A percentile compares a stretch with the other conserved stretches of the same genome.
phyloP scores from a whole-genome alignment of 108 stramenopile species.

The Fragilaria crotonensis region DNA sequence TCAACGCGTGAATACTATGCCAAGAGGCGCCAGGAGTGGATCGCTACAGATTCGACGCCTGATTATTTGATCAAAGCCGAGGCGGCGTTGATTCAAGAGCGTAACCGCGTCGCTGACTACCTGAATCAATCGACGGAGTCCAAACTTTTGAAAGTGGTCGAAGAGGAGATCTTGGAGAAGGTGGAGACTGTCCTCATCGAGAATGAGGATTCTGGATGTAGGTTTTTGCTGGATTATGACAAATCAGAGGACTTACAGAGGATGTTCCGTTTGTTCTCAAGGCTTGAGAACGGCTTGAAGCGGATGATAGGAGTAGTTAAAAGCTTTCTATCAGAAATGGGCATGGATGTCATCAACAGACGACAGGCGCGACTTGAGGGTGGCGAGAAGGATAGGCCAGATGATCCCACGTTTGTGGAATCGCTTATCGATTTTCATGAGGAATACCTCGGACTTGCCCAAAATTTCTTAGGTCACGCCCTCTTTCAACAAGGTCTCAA shows the following conservation, averaged over 20 bases:
- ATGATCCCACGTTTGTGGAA: slow-evolving; percentile 97
- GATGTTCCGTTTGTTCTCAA: slow-evolving; percentile 94
- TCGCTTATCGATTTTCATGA: slow-evolving; percentile 93
- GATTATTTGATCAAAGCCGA: slow-evolving; percentile 98
- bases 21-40: slow-evolving; percentile 94
- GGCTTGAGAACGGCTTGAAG: slow-evolving; percentile 88
- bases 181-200: slow-evolving; percentile 90
- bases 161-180: slow-evolving; percentile 94
- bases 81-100: slow-evolving; percentile 84
- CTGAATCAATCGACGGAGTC: slow-evolving; percentile 86
- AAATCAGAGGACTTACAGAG: slow-evolving; percentile 92
- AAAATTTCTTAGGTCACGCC: slow-evolving; percentile 87
- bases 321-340: slow-evolving; percentile 77
- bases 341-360: slow-evolving; percentile 80
- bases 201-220: slow-evolving; percentile 96
- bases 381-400: slow-evolving; percentile 89
- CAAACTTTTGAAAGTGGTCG: slow-evolving; percentile 87
- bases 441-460: slow-evolving; percentile 89
- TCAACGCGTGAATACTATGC: slow-evolving; percentile 90
- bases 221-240: slow-evolving; percentile 92
- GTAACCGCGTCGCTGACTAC: slow-evolving; percentile 85
- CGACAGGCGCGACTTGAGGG: slow-evolving; percentile 84
- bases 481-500: slow-evolving; percentile 99
- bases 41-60: slow-evolving; percentile 89
- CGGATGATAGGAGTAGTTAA: slow-evolving; percentile 91